A percentile compares a stretch with the other conserved stretches of the same genome.
Conservation (phyloP, 768 basidiomycete species). For the Phaeotremella fagi region DNA sequence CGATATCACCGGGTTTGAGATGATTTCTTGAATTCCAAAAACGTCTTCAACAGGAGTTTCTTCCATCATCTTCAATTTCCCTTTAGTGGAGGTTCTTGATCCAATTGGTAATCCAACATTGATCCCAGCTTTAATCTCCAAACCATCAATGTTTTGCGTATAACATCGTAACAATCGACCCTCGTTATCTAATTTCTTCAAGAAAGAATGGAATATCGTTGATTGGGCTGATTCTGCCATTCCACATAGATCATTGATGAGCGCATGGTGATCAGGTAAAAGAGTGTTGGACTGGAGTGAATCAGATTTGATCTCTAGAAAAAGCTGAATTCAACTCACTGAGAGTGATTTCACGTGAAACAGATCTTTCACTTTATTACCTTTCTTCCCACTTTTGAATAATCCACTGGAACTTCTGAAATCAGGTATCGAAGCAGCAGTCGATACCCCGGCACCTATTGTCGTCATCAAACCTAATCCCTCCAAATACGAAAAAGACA, state of each 20-base stretch:
- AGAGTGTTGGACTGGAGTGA: slow-evolving; percentile 52
- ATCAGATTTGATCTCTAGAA: too few relatives aligned
- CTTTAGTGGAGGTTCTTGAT: slow-evolving; percentile 52
- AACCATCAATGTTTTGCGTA: slow-evolving; percentile 89
- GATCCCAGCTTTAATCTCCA: slow-evolving; percentile 80
- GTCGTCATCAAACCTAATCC: slow-evolving; percentile 3
- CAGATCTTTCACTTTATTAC: slow-evolving; percentile 79
- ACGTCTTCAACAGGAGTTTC: neutral
- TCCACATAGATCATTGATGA: slow-evolving; percentile 73
- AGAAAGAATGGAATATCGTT: slow-evolving; percentile 72
- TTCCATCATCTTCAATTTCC: slow-evolving; percentile 22
- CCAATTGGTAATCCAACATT: slow-evolving; percentile 76
- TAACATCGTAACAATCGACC: slow-evolving; percentile 78
- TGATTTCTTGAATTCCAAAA: neutral
- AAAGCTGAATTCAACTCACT: slow-evolving; percentile 51
- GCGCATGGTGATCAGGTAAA: slow-evolving; percentile 66
- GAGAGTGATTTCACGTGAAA: slow-evolving; percentile 88
- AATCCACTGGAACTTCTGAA: slow-evolving; percentile 77
- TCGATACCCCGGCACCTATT: slow-evolving; percentile 81
- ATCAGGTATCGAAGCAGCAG: slow-evolving; percentile 82
- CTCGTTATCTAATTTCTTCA: slow-evolving; percentile 68
- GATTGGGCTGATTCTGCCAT: slow-evolving; percentile 68
- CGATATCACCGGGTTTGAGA: neutral
- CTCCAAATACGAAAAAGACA: neutral
- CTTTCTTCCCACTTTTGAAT: slow-evolving; percentile 70